These are phyloP conservation scores for Pythium rhizo-oryzae DNA, from an alignment of 352 stramenopile genomes.

Conservation along the genomic window DNA sequence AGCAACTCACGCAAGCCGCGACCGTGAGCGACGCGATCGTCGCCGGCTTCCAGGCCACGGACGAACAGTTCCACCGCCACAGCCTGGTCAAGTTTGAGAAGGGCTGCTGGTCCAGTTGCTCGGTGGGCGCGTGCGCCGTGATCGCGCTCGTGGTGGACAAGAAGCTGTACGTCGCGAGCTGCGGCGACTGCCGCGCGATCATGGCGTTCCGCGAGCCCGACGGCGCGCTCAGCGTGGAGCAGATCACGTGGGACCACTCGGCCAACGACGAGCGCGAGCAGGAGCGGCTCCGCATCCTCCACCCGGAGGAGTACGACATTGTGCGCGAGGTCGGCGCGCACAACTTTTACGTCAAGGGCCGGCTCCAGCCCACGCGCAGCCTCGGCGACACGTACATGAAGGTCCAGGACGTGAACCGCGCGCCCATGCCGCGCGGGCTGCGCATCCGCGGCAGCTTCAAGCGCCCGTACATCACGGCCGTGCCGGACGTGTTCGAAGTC, in stretches of 20 bases:
- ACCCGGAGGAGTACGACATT: conserved; percentile 71
- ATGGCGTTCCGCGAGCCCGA: conserved; percentile 60
- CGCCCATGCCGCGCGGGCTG: conserved; percentile 61
- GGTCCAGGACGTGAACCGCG: conserved; percentile 64
- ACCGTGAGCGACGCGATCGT: conserved; percentile 53
- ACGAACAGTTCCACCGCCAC: conserved; percentile 61
- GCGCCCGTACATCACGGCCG: conserved; percentile 61
- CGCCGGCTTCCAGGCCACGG: conserved; percentile 57
- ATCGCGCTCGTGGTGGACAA: conserved; percentile 57
- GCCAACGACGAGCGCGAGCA: conserved; percentile 67
- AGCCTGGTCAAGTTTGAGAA: conserved; percentile 55
- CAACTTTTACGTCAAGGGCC: conserved; percentile 77
- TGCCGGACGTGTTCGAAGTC: conserved; percentile 70
- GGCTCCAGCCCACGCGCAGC: conserved; percentile 63
- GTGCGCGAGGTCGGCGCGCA: conserved; percentile 64
- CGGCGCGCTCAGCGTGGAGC: conserved; percentile 56
- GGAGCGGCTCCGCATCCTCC: conserved; percentile 50
- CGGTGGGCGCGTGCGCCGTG: conserved; percentile 64
- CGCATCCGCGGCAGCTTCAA: conserved; percentile 63
- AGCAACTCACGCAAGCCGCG: conserved; percentile 31
- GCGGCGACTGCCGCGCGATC: conserved; percentile 67
- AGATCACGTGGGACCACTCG: conserved; percentile 71
- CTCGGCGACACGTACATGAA: conserved; percentile 81
- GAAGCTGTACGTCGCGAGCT: conserved; percentile 64
- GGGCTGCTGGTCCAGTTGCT: conserved; percentile 60